Evolutionary conservation across 805 yeast genomes (phyloP).

Genomic region (baker's yeast (Saccharomyces cerevisiae)): DNA sequence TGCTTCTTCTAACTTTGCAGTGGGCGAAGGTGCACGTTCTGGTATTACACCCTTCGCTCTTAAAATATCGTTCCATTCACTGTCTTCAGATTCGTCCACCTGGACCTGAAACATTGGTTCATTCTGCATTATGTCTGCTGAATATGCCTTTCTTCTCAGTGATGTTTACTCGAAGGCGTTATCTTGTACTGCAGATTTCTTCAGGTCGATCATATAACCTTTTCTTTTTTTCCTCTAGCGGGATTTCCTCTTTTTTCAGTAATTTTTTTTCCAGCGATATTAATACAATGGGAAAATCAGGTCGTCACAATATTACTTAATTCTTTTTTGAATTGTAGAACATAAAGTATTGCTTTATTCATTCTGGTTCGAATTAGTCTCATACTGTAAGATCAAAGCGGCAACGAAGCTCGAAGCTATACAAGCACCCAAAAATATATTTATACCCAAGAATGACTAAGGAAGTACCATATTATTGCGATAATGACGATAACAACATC

Average conservation of each 20-base stretch:
- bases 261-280: slow-evolving; percentile 1
- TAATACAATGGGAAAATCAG: neutral
- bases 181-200: neutral
- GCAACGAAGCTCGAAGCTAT: neutral
- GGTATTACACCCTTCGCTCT: slow-evolving; percentile 89
- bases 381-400: neutral
- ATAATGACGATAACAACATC: slow-evolving; percentile 31
- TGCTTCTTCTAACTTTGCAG: slow-evolving; percentile 80
- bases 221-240: neutral
- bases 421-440: neutral
- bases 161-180: neutral
- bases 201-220: neutral
- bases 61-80: slow-evolving; percentile 97
- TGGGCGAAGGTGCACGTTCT: slow-evolving; percentile 81
- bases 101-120: slow-evolving; percentile 69
- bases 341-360: neutral
- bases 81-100: slow-evolving; percentile 92
- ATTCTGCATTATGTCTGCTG: slow-evolving; percentile 20
- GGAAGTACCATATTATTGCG: slow-evolving; percentile 12
- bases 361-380: neutral
- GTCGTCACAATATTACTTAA: neutral
- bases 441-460: slow-evolving; percentile 11
- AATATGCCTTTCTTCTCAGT: neutral
- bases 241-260: slow-evolving; percentile 1
- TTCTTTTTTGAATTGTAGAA: neutral